phyloP scores from a whole-genome alignment of 305 asterid genomes.

The Petunia hybrid region DNA sequence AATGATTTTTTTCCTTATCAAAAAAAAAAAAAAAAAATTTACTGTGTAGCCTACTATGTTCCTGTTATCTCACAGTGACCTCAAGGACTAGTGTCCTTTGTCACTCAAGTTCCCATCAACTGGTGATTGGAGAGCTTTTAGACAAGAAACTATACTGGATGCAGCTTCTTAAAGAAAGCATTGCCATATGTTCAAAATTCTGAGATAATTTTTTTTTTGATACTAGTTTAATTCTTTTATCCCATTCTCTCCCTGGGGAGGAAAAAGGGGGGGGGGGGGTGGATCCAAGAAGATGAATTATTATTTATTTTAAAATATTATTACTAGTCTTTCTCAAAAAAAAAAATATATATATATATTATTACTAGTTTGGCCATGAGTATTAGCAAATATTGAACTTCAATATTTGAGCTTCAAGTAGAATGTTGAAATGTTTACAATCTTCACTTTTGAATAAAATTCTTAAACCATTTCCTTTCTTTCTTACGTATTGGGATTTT shows the following conservation, averaged over 20 bases:
- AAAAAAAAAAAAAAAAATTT: no score
- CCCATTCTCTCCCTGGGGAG: no score
- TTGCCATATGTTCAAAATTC: not conserved
- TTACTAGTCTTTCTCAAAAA: no score
- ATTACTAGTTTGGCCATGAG: not conserved
- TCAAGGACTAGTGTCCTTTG: not conserved
- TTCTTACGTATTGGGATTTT: no score
- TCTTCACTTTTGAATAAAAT: no score
- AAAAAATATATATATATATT: no score
- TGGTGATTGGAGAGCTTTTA: not conserved
- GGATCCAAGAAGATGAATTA: not conserved
- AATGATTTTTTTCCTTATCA: no score
- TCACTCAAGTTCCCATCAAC: not conserved
- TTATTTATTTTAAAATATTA: no score
- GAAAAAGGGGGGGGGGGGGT: no score
- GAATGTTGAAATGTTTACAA: not conserved
- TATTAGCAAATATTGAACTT: not conserved
- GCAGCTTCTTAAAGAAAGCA: not conserved
- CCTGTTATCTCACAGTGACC: not conserved
- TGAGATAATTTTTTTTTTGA: not conserved
- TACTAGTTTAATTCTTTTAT: no score
- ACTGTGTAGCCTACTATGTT: not conserved
- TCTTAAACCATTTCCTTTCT: no score
- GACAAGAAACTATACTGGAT: not conserved
- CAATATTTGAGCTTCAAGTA: not conserved